Percentiles rank a stretch among this genome's conserved stretches.
Conservation (phyloP, 331 rosid species). For the Rosa hybrid region DNA sequence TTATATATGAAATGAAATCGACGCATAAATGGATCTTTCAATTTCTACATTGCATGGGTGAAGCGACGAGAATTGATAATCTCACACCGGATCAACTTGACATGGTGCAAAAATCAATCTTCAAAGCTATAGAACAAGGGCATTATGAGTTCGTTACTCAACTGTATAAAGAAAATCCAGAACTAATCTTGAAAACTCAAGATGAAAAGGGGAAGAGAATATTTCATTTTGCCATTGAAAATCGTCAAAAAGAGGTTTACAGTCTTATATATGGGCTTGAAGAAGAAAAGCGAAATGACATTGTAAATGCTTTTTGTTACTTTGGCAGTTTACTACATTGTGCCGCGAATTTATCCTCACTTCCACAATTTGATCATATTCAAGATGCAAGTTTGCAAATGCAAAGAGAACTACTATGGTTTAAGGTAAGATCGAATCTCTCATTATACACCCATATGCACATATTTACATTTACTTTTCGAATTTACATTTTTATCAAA, state of each 20-base stretch:
- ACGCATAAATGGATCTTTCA: too few relatives aligned
- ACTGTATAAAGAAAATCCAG: neutral
- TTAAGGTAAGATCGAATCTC: neutral
- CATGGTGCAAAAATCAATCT: neutral
- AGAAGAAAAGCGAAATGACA: neutral
- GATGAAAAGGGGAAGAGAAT: neutral
- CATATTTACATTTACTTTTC: too few relatives aligned
- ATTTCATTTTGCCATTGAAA: neutral
- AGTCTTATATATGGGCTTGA: neutral
- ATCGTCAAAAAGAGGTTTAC: neutral
- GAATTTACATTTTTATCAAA: too few relatives aligned
- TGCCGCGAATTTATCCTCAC: neutral
- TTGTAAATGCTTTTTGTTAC: too few relatives aligned
- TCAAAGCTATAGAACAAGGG: neutral
- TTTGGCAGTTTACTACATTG: neutral
- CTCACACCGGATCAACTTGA: neutral
- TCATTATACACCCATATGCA: neutral
- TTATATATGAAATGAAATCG: neutral
- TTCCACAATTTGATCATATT: neutral
- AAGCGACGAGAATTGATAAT: neutral
- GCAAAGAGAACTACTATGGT: slow-evolving; percentile 3
- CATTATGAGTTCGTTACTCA: neutral
- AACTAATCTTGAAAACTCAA: neutral
- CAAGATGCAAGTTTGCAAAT: slow-evolving; percentile 1
- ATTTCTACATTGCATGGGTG: neutral